A percentile compares a stretch with the other conserved stretches of the same genome.
Conservation (phyloP, 2,329 filamentous ascomycete genomes). For the Colletotrichum plurivorum region DNA sequence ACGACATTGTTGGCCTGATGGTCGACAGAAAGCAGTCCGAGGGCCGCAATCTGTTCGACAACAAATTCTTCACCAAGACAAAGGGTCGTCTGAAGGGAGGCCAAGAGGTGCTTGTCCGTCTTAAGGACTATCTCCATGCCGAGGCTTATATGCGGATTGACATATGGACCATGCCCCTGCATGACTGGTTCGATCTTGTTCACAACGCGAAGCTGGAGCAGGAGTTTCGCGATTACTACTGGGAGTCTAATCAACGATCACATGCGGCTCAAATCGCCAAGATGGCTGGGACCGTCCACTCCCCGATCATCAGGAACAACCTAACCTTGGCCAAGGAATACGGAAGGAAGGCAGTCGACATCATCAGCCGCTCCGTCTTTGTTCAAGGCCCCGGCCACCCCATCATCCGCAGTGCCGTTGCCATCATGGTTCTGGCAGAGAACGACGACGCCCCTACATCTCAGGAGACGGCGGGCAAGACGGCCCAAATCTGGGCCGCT, state of each 20-base stretch:
- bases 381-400: slow-evolving; percentile 20
- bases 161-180: slow-evolving; percentile 9
- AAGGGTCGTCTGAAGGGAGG: slow-evolving; percentile 22
- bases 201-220: slow-evolving; percentile 15
- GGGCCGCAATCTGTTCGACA: slow-evolving; percentile 9
- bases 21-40: neutral
- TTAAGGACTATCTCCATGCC: slow-evolving; percentile 22
- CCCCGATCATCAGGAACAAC: neutral
- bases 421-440: slow-evolving; percentile 28
- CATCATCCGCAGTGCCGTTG: slow-evolving; percentile 31
- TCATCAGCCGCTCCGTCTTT: slow-evolving; percentile 27
- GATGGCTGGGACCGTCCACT: neutral
- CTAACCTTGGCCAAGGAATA: neutral
- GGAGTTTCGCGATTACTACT: slow-evolving; percentile 25
- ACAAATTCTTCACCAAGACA: slow-evolving; percentile 3
- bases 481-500: slow-evolving; percentile 25
- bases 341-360: slow-evolving; percentile 1
- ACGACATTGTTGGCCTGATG: slow-evolving; percentile 3
- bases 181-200: slow-evolving; percentile 30
- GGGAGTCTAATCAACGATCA: slow-evolving; percentile 22
- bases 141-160: slow-evolving; percentile 32
- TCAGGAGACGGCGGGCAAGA: neutral
- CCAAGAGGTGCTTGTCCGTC: slow-evolving; percentile 7
- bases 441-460: neutral
- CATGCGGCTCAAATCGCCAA: slow-evolving; percentile 4